Evolutionary conservation across 306 rosid genomes (phyloP).

Genomic region (Casuarina cunninghamiana): DNA sequence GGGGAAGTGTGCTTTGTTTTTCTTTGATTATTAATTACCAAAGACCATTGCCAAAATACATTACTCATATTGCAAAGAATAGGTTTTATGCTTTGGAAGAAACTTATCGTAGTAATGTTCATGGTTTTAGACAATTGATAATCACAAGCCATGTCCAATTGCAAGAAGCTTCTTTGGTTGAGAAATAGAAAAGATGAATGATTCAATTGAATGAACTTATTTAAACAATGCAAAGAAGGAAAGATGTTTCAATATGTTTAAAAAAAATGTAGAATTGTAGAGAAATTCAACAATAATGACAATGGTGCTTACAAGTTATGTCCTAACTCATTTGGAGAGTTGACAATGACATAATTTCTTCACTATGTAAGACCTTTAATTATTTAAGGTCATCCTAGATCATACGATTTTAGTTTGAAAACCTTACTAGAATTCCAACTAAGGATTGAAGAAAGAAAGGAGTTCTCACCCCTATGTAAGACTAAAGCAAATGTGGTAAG

Average conservation of each 20-base stretch:
- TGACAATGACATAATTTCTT: conserved; percentile 37
- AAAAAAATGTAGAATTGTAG: conserved; percentile 32
- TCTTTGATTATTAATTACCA: no score
- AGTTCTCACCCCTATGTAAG: conserved; percentile 37
- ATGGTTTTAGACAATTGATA: conserved; percentile 21
- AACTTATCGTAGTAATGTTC: neutral
- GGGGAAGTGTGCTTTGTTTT: no score
- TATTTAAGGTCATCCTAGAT: neutral
- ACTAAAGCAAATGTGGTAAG: conserved; percentile 37
- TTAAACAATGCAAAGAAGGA: conserved; percentile 26
- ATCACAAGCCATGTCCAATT: conserved; percentile 23
- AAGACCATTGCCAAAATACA: no score
- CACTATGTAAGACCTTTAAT: conserved; percentile 17
- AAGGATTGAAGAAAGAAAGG: conserved; percentile 40
- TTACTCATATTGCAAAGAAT: no score
- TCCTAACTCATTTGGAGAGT: conserved; percentile 34
- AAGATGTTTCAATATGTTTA: conserved; percentile 31
- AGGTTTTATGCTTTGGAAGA: neutral
- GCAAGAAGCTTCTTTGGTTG: conserved; percentile 27
- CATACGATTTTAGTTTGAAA: conserved; percentile 13
- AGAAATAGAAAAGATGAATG: conserved; percentile 35
- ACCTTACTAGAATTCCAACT: conserved; percentile 6
- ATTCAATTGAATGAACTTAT: conserved; percentile 6
- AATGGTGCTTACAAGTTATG: conserved; percentile 35
- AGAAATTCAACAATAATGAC: conserved; percentile 31